Conservation (phyloP, 257 asterid species). For the Solanum commersonii region DNA sequence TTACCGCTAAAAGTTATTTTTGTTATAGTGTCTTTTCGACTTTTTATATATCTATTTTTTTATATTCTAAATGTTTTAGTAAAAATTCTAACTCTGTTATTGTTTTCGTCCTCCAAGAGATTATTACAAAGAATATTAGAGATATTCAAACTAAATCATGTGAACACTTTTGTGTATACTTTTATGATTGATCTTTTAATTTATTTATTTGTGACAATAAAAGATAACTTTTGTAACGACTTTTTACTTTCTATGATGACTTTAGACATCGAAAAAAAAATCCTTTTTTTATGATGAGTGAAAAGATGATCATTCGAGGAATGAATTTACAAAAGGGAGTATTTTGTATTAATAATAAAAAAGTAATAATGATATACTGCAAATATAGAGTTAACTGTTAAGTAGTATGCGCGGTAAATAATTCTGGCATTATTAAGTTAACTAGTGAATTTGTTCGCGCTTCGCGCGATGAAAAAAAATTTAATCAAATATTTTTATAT, state of each 20-base stretch:
- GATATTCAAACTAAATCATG: background rate
- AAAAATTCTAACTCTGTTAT: background rate
- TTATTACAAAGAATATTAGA: background rate
- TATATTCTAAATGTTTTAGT: fast-evolving
- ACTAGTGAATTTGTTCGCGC: too few relatives aligned
- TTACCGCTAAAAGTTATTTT: too few relatives aligned
- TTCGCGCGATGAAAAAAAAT: too few relatives aligned
- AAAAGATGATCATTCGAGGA: background rate
- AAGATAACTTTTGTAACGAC: background rate
- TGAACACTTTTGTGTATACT: background rate
- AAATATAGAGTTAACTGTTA: too few relatives aligned
- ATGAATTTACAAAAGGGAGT: background rate
- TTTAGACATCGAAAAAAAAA: background rate
- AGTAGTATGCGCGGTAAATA: background rate
- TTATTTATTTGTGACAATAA: background rate
- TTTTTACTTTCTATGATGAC: background rate
- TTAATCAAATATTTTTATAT: too few relatives aligned
- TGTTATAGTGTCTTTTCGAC: too few relatives aligned
- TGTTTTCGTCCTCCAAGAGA: background rate
- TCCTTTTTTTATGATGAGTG: background rate
- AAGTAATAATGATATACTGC: too few relatives aligned
- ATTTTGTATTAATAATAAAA: too few relatives aligned
- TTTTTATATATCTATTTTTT: fast-evolving
- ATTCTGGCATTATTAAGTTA: background rate
- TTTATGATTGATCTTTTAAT: background rate